Evolutionary conservation across 352 stramenopile species (phyloP), one percentile per base, ranked within the genome.

Genomic region (Sclerospora graminicola): DNA sequence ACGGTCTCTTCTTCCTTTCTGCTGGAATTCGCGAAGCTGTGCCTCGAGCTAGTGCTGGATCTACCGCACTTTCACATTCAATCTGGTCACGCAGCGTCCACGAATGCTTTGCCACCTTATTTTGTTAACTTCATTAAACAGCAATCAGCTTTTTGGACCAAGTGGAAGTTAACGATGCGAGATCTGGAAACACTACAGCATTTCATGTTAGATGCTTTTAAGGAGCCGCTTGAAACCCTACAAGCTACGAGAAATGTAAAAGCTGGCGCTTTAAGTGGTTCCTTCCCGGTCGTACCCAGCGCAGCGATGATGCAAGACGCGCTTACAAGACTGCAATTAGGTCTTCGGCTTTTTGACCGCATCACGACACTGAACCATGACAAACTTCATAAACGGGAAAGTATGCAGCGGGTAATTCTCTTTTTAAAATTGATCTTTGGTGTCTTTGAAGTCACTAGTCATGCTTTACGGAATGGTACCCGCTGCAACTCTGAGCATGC

Each of bases 91-190:
- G 56, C 72, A 16, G 58, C 63, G 0, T 84, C 78, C 6, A 69
- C 54, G 14, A 88, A 86, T 41, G 75, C 80, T 9, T 48, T 90
- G 30, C 79, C 79, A 9, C 79, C 79, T 19, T 90, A 90, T 45
- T 88, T 90, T 38, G 69, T 90, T 16, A 90, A 90, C 36, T 90
- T 90, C 37, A 79, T 90, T 32, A 90, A 89, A 32, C 79, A 89
- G 41, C 79, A 89, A 51, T 55, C 60, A 1, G 18, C 45, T 3
- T 63, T 90, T 32, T 90, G 79, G 79, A 40, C 56, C 2, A 86
- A 84, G 30, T 90, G 76, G 76, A 84, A 75, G 40, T 72, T 90
- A 46, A 63, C 63, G 9, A 42, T 63, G 7, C n/a, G 35, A 5
- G 73, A 90, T 35, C 24, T 88, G 34, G 63, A 84, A 18, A 59